These are phyloP conservation scores for Osmozyma mogii DNA, from an alignment of 805 yeast species.

Conservation along the genomic window DNA sequence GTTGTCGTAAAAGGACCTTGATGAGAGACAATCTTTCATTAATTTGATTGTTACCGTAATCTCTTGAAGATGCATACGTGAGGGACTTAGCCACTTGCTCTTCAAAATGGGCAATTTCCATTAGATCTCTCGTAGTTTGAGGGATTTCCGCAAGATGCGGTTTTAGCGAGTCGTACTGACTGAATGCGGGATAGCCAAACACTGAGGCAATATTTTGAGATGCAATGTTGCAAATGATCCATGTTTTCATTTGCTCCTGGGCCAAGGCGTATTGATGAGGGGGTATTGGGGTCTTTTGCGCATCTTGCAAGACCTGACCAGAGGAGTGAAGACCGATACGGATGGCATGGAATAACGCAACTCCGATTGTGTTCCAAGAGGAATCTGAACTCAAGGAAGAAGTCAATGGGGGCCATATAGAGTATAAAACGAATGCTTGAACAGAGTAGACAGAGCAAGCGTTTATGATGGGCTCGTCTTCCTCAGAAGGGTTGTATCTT, in stretches of 20 bases:
- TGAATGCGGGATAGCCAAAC: slow-evolving; percentile 92
- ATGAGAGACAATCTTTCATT: slow-evolving; percentile 70
- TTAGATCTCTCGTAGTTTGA: slow-evolving; percentile 59
- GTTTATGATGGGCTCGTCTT: slow-evolving; percentile 74
- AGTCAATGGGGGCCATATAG: slow-evolving; percentile 94
- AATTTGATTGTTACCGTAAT: slow-evolving; percentile 55
- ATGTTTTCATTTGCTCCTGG: slow-evolving; percentile 77
- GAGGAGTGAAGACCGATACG: slow-evolving; percentile 84
- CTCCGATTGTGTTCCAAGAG: slow-evolving; percentile 91
- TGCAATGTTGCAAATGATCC: slow-evolving; percentile 90
- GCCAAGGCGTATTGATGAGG: slow-evolving; percentile 39
- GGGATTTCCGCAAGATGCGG: slow-evolving; percentile 45
- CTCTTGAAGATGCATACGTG: slow-evolving; percentile 61
- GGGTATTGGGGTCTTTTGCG: slow-evolving; percentile 31
- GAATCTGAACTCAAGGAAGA: slow-evolving; percentile 93
- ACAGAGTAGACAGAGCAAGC: slow-evolving; percentile 91
- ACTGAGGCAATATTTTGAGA: slow-evolving; percentile 87
- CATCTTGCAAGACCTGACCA: slow-evolving; percentile 5
- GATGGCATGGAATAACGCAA: slow-evolving; percentile 88
- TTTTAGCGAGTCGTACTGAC: slow-evolving; percentile 64
- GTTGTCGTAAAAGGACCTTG: slow-evolving; percentile 59
- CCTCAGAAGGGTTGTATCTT: slow-evolving; percentile 69
- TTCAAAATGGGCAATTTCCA: slow-evolving; percentile 78
- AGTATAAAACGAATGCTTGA: slow-evolving; percentile 81
- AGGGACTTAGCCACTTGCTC: slow-evolving; percentile 75